Base-by-base conservation (phyloP, 805 yeast species). In the Yamadazyma nakazawae region DNA sequence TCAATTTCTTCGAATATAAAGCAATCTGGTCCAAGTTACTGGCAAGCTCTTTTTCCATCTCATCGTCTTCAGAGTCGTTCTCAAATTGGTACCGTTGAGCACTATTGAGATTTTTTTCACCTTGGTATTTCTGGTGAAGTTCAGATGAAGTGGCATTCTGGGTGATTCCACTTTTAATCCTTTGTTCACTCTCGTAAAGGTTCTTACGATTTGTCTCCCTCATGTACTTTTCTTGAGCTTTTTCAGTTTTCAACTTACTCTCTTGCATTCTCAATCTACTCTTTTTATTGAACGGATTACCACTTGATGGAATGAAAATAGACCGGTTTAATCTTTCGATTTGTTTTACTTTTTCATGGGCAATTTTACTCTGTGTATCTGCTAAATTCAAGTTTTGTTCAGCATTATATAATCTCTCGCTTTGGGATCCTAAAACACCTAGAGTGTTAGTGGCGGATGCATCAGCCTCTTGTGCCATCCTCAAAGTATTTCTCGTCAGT, bases 401-500 rank as follows among this genome's bases (percentile, higher is more conserved):
- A 17, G 91, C 82, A 58, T 80, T 81, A 63, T 85, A 87, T 52
- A 94, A 72, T 41, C 88, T 75, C 61, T 90, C 97, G 47, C 94
- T 82, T 65, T 94, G 98, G n/a, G 91, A 80, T 21, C 99, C 99
- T 41, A 94, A 75, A 81, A 88, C 81, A 25, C 97, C 97, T 52
- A 92, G 67, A 0, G 97, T 85, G 61, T 92, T 91, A 16, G 72
- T 64, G 13, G 69, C 76, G 12, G 70, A 63, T 4, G 75, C 75
- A 46, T 72, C 76, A 10, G 77, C 76, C 54, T 72, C 75, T 50
- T 71, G 74, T 2, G 76, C 77, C 76, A 72, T 72, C 48, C 72
- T 57, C 49, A 94, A 67, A 1, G 96, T 90, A 57, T 89, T 89
- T 59, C 95, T 79, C 0, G 97, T 86, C 34, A 91, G 82, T 13